Base-by-base conservation (phyloP, 75 land plant species). In the Pseudotsuga menziesii region DNA sequence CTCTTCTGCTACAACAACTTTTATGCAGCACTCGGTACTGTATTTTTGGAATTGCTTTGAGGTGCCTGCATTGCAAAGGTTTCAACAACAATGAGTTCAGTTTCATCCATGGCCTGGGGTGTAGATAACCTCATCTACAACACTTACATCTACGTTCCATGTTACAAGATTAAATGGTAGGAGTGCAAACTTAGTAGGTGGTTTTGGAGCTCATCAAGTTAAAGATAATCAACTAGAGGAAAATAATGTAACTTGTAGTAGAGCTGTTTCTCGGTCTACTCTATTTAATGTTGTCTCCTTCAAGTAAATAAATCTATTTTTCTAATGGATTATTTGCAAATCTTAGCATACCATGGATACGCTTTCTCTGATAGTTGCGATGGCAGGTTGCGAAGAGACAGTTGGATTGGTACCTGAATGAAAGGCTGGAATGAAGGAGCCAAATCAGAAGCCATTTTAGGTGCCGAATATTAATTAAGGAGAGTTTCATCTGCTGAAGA, bases 11-110 rank as follows among this genome's bases (percentile, higher is more conserved):
- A 87, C 99, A 23, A 95, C 92, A 56, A 98, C 94, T 75, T 97
- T 97, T 78, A 94, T 97, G 98, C 98, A 94, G 81, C 99, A 97
- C 55, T 86, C 94, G 75, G 88, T 97, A 41, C 87, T 97, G 35
- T 97, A 90, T 76, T 97, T 97, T 75, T 97, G 99, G 99, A 94
- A 97, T 63, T 86, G 91, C 11, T 97, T 92, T 89, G 99, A 97
- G 99, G 99, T 94, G 26, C 99, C 99, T 25, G 99, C 98, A 52
- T 79, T 97, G 16, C 98, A 92, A 75, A 84, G 87, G 61, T 95
- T 86, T 64, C 79, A 94, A 82, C 81, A 85, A 58, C 77, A 77
- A 61, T 80, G 98, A 72, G 81, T 77, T 8, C 88, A 89, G 73
- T 78, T 91, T 66, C 97, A 89, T 78, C 95, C 87, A 75, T 91